phyloP scores from a whole-genome alignment of 805 yeast genomes.

The Candida xiaguanensis region DNA sequence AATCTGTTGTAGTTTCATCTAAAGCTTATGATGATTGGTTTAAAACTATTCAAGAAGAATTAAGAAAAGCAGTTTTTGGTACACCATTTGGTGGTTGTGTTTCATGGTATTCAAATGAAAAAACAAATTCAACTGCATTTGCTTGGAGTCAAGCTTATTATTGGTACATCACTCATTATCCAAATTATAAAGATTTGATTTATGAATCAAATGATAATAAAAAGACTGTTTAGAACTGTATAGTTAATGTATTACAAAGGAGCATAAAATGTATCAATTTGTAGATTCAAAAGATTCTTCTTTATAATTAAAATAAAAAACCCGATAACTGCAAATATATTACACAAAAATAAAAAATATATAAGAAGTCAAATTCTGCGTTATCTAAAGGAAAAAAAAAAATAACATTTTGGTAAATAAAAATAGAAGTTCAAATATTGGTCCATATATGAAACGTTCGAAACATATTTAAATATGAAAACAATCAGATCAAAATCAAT shows the following conservation, averaged over 20 bases:
- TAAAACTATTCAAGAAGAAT: constrained; percentile 20
- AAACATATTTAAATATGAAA: too few species aligned
- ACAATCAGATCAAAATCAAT: too few species aligned
- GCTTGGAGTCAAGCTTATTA: constrained; percentile 33
- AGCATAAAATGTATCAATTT: too few species aligned
- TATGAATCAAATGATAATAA: constrained; percentile 2
- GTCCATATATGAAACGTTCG: too few species aligned
- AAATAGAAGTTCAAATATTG: not conserved
- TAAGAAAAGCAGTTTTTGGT: constrained; percentile 32
- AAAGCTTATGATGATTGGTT: constrained; percentile 33
- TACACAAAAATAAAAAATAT: not conserved
- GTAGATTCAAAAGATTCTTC: too few species aligned
- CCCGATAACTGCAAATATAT: not conserved
- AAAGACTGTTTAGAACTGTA: constrained; percentile 1
- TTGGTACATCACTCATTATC: constrained; percentile 24
- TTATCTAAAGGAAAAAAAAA: not conserved
- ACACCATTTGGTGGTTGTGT: constrained; percentile 37
- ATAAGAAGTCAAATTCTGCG: not conserved
- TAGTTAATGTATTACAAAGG: too few species aligned
- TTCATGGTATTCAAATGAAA: constrained; percentile 34
- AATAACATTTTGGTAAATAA: too few species aligned
- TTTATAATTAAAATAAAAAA: too few species aligned
- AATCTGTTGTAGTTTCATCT: constrained; percentile 28
- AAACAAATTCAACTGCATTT: constrained; percentile 31
- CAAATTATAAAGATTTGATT: constrained; percentile 24